Percentiles rank a stretch among this genome's conserved stretches.
These are phyloP conservation scores for Alternaria triticina DNA, from an alignment of 2,329 filamentous ascomycete species.

Conservation along the genomic window DNA sequence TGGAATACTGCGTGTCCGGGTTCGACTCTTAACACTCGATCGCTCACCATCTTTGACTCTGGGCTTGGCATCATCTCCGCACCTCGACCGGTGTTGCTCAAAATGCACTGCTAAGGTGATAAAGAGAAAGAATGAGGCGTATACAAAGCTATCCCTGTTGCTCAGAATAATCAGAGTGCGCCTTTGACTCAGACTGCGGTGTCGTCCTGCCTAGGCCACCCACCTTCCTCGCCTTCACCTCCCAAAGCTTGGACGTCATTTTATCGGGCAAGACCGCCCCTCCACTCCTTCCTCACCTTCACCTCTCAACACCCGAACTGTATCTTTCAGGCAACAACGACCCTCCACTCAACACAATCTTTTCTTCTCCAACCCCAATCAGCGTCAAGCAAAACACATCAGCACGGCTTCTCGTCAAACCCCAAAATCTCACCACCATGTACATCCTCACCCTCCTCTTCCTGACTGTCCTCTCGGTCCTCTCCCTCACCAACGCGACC, in stretches of 20 bases:
- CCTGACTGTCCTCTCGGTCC: not conserved
- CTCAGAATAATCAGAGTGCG: not conserved
- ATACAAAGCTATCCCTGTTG: rapidly evolving
- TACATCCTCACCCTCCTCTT: not conserved
- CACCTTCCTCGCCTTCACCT: not conserved
- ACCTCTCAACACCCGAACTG: not conserved
- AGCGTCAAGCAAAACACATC: not conserved
- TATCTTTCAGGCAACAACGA: too few relatives aligned
- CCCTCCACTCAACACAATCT: not conserved
- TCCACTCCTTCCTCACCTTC: not conserved
- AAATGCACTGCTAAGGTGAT: not conserved
- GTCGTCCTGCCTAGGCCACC: not conserved
- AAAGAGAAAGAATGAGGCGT: not conserved
- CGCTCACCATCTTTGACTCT: not conserved
- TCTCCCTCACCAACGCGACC: not conserved
- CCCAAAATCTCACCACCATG: not conserved
- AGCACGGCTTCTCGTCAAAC: not conserved
- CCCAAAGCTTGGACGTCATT: not conserved
- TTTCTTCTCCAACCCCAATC: not conserved
- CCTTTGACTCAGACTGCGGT: not conserved
- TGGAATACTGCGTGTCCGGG: not conserved
- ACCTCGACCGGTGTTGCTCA: not conserved
- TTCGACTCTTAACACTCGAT: not conserved
- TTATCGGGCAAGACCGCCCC: not conserved
- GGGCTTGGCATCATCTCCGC: not conserved